Evolutionary conservation across 1,284 basidiomycete genomes (phyloP).

Genomic region (Pisolithus thermaeus): DNA sequence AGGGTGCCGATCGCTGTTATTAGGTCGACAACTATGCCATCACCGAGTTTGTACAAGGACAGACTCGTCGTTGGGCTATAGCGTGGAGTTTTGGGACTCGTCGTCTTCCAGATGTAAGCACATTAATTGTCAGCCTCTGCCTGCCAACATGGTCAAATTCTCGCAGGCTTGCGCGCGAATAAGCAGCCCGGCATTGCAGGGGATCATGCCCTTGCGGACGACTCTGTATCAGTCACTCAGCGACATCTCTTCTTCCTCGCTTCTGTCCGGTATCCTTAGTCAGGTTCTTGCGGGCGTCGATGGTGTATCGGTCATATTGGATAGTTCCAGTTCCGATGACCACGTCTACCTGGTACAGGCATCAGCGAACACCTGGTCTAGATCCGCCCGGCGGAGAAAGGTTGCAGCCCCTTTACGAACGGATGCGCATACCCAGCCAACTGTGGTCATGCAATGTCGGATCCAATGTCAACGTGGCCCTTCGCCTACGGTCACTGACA

Average conservation of each 20-base stretch:
- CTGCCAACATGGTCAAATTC: background rate
- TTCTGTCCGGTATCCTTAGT: slow-evolving; percentile 19
- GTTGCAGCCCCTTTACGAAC: slow-evolving; percentile 7
- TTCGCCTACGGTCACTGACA: slow-evolving; percentile 11
- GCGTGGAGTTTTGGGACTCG: slow-evolving; percentile 72
- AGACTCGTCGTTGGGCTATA: slow-evolving; percentile 84
- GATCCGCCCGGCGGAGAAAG: slow-evolving; percentile 54
- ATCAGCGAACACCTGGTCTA: slow-evolving; percentile 64
- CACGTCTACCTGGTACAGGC: slow-evolving; percentile 37
- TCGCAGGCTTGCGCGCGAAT: slow-evolving; percentile 48
- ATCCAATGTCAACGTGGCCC: slow-evolving; percentile 25
- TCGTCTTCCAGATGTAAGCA: slow-evolving; percentile 72
- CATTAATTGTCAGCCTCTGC: background rate
- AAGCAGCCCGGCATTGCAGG: slow-evolving; percentile 37
- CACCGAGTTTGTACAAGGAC: slow-evolving; percentile 77
- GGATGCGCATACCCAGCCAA: background rate
- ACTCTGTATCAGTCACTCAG: slow-evolving; percentile 39
- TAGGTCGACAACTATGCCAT: slow-evolving; percentile 84
- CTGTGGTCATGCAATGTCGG: slow-evolving; percentile 18
- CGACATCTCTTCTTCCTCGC: slow-evolving; percentile 12
- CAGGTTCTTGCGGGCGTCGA: slow-evolving; percentile 32
- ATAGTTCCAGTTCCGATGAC: slow-evolving; percentile 1
- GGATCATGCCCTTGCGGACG: slow-evolving; percentile 51
- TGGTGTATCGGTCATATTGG: slow-evolving; percentile 20
- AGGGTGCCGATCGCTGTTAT: slow-evolving; percentile 2